A percentile compares a stretch with the other conserved stretches of the same genome.
These are phyloP conservation scores for Fusarium brevicatenulatum DNA, from an alignment of 2,329 filamentous ascomycete species.

Conservation along the genomic window DNA sequence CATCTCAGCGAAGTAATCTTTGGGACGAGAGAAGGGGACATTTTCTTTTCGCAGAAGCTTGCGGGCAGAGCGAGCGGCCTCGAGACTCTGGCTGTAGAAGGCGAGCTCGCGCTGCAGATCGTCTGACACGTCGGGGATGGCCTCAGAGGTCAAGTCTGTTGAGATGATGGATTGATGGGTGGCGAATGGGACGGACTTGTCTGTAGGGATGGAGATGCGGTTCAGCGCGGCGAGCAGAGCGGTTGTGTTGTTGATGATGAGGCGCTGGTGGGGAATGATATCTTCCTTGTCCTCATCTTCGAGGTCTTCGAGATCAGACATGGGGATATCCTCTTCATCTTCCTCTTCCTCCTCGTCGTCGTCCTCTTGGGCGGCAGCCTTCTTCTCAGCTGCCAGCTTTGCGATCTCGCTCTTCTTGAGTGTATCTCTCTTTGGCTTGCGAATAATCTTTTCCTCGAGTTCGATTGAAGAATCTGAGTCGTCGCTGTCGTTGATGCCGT, in stretches of 20 bases:
- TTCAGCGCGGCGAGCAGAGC: slow-evolving; percentile 84
- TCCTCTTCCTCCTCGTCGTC: slow-evolving; percentile 73
- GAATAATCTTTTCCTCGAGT: slow-evolving; percentile 76
- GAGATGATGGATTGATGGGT: slow-evolving; percentile 83
- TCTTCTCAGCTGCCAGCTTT: slow-evolving; percentile 41
- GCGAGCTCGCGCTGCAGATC: slow-evolving; percentile 92
- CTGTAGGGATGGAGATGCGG: slow-evolving; percentile 76
- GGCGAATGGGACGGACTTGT: slow-evolving; percentile 78
- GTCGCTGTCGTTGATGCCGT: slow-evolving; percentile 69
- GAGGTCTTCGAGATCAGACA: slow-evolving; percentile 85
- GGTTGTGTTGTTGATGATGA: slow-evolving; percentile 96
- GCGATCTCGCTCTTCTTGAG: slow-evolving; percentile 48
- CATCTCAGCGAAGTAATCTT: slow-evolving; percentile 99
- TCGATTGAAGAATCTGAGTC: slow-evolving; percentile 77
- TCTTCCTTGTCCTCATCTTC: slow-evolving; percentile 86
- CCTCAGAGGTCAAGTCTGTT: slow-evolving; percentile 67
- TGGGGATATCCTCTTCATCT: slow-evolving; percentile 86
- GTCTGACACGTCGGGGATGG: slow-evolving; percentile 86
- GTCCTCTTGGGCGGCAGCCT: slow-evolving; percentile 44
- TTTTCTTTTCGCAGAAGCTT: slow-evolving; percentile 82
- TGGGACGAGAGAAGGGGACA: slow-evolving; percentile 85
- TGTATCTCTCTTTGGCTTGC: slow-evolving; percentile 59
- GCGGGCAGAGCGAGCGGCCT: slow-evolving; percentile 79
- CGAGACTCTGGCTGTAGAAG: slow-evolving; percentile 90
- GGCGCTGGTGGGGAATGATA: slow-evolving; percentile 86